A percentile compares a stretch with the other conserved stretches of the same genome.
These are phyloP conservation scores for Colletotrichum camelliae DNA, from an alignment of 2,329 filamentous ascomycete genomes.

Conservation along the genomic window DNA sequence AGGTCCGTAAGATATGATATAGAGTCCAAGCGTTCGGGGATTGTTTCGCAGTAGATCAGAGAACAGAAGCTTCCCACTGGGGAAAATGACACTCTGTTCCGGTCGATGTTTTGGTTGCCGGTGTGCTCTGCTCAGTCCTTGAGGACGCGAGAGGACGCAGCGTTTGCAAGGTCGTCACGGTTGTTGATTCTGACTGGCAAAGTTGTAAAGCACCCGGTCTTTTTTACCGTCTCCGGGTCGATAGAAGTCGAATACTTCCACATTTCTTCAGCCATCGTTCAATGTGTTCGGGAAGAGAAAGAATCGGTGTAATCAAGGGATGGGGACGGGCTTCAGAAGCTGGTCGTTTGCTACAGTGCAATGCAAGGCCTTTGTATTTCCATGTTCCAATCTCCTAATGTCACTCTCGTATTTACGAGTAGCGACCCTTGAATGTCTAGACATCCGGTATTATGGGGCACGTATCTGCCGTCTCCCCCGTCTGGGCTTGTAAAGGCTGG, in stretches of 20 bases:
- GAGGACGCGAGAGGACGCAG: not conserved
- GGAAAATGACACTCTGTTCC: not conserved
- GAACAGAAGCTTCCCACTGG: not conserved
- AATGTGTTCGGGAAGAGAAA: not conserved
- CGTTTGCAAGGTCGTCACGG: not conserved
- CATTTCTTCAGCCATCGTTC: not conserved
- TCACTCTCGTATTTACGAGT: not conserved
- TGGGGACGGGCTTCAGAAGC: too few species aligned
- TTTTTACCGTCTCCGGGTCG: not conserved
- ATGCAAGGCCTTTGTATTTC: not conserved
- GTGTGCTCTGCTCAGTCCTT: not conserved
- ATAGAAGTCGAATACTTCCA: not conserved
- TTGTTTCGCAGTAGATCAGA: not conserved
- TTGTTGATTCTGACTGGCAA: not conserved
- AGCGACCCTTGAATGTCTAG: not conserved
- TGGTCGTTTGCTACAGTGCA: not conserved
- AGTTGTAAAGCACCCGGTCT: not conserved
- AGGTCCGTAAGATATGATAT: not conserved
- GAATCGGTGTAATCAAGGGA: too few species aligned
- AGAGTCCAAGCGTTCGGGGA: not conserved
- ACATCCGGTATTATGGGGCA: not conserved
- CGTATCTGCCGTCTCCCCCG: not conserved
- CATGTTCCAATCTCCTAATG: not conserved
- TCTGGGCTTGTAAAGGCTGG: not conserved
- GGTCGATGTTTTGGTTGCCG: not conserved